Evolutionary conservation across 208 protist genomes (phyloP).

Genomic region (Crithidia bombi): DNA sequence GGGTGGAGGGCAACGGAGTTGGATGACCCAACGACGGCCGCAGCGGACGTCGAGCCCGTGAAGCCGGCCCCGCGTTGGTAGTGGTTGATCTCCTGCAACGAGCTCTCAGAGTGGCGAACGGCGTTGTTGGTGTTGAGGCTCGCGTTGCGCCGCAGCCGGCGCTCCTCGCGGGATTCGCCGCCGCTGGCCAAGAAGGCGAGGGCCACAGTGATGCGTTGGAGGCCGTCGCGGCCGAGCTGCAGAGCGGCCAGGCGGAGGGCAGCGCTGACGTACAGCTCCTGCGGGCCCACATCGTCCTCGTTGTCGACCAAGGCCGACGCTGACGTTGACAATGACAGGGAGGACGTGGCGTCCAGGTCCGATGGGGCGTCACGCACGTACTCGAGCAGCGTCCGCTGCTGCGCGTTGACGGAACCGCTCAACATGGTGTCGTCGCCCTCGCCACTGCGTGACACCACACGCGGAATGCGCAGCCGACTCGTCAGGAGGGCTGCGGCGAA

Average conservation of each 20-base stretch:
- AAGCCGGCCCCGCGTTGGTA: conserved; percentile 22
- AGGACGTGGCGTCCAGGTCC: background rate
- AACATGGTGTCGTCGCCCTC: background rate
- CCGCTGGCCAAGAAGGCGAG: conserved; percentile 31
- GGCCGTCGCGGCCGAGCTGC: conserved; percentile 18
- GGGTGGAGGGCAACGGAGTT: background rate
- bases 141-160: conserved; percentile 1
- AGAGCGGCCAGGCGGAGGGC: conserved; percentile 33
- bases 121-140: conserved; percentile 1
- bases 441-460: background rate
- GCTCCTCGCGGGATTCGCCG: conserved; percentile 33
- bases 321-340: background rate
- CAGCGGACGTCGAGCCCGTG: background rate
- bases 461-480: conserved; percentile 16
- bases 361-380: background rate
- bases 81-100: conserved; percentile 25
- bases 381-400: background rate
- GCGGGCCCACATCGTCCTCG: conserved; percentile 4
- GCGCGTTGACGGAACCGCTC: background rate
- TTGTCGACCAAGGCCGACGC: background rate
- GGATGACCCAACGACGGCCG: background rate
- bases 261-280: conserved; percentile 36
- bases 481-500: conserved; percentile 21
- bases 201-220: conserved; percentile 27
- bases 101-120: conserved; percentile 5